phyloP scores from a whole-genome alignment of 2,329 filamentous ascomycete genomes.

The Cordyceps militaris region DNA sequence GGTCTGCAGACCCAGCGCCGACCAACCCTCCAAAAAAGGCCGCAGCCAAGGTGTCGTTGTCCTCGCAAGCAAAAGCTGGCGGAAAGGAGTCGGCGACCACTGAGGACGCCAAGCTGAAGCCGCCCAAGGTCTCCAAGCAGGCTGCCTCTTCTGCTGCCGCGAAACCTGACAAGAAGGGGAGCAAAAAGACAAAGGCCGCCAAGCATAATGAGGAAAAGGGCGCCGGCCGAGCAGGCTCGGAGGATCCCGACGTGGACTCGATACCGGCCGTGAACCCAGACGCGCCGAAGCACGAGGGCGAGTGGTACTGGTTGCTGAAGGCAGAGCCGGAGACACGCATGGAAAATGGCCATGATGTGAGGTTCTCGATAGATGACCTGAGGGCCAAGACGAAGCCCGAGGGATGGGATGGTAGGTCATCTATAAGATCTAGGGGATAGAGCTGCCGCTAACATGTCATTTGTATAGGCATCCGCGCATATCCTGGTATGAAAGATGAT shows the following conservation, averaged over 20 bases:
- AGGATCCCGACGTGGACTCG: slow-evolving; percentile 25
- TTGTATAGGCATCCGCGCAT: slow-evolving; percentile 40
- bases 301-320: slow-evolving; percentile 73
- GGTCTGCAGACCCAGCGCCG: neutral
- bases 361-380: slow-evolving; percentile 91
- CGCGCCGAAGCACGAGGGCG: slow-evolving; percentile 32
- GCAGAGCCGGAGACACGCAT: slow-evolving; percentile 81
- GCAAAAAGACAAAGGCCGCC: neutral
- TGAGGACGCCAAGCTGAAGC: neutral
- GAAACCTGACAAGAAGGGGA: neutral
- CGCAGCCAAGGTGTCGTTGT: neutral
- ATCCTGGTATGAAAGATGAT: slow-evolving; percentile 30
- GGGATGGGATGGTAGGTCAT: slow-evolving; percentile 71
- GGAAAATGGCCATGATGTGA: slow-evolving; percentile 81
- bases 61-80: neutral
- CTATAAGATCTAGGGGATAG: neutral
- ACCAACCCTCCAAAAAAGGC: neutral
- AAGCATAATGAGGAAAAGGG: neutral
- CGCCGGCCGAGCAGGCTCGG: slow-evolving; percentile 17
- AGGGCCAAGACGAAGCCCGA: slow-evolving; percentile 66
- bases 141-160: neutral
- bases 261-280: slow-evolving; percentile 33
- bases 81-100: neutral
- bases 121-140: neutral
- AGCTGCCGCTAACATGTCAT: neutral